A percentile compares a stretch with the other conserved stretches of the same genome.
Conservation (phyloP, 1,284 basidiomycete genomes). For the Papiliotrema fonsecae region DNA sequence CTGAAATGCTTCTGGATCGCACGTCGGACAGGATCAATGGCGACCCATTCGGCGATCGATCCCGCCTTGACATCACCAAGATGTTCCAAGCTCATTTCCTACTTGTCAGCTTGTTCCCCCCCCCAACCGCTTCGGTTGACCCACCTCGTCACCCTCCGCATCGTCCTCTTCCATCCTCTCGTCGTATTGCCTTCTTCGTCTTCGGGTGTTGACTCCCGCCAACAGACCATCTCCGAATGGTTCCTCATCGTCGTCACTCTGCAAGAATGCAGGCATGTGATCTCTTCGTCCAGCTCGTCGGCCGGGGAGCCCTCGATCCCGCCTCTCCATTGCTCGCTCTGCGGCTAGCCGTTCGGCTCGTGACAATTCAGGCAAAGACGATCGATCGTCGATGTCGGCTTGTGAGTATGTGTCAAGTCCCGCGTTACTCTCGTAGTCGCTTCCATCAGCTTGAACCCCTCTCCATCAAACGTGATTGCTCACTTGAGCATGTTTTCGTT, state of each 20-base stretch:
- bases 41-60: conserved; percentile 95
- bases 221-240: conserved; percentile 54
- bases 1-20: conserved; percentile 91
- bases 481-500: conserved; percentile 71
- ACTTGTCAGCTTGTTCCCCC: conserved; percentile 9
- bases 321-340: conserved; percentile 79
- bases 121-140: conserved; percentile 25
- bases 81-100: conserved; percentile 94
- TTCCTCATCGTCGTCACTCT: conserved; percentile 65
- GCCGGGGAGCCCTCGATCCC: conserved; percentile 74
- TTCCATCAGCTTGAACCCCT: conserved; percentile 39
- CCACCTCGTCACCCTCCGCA: conserved; percentile 71
- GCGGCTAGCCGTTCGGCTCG: conserved; percentile 72
- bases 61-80: conserved; percentile 96
- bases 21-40: conserved; percentile 80
- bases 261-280: conserved; percentile 77
- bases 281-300: conserved; percentile 67
- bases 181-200: conserved; percentile 80
- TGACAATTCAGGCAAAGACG: conserved; percentile 67
- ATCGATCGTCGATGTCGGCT: conserved; percentile 79
- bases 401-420: conserved; percentile 84
- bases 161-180: conserved; percentile 80
- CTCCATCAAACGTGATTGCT: conserved; percentile 36
- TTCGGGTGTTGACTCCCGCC: conserved; percentile 63
- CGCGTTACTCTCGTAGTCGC: conserved; percentile 82